Evolutionary conservation across 176 grass and related monocot genomes (phyloP), one percentile per base, ranked within the genome.

Genomic region (Ensete glaucum): DNA sequence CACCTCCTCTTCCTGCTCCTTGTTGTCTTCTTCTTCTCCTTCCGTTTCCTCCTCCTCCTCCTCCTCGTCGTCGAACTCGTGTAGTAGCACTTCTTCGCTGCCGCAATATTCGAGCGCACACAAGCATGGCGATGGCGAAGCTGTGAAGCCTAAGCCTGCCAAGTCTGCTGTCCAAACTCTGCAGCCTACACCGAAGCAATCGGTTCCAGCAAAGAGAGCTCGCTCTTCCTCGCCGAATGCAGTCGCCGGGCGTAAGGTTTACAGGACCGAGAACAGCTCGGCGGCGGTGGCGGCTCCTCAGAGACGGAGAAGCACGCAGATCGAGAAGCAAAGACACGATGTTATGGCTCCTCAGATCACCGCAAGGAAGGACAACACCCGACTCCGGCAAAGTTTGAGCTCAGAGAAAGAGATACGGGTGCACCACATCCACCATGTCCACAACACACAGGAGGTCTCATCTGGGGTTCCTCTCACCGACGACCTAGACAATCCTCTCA

Each of bases 401-500:
- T 14, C 21, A 16, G 51, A 48, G 17, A 24, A 70, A 48, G 17
- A 24, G 63, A 2, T 17, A 50, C 21, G 17, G 15, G 16, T 70
- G 48, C 67, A 11, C n/a, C 15, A 60, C 57, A 60, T 60, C 57
- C 57, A 20, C 34, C 67, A 25, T 51, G 15, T 70, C 16, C 34
- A 50, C 8, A 49, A 70, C 34, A 1, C 7, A 10, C 11, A 50
- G 6, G 17, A 11, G 17, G 43, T 11, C 43, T 20, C 43, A 17
- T 20, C 17, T 9, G 5, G 17, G 48, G 14, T 9, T 49, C 67
- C 67, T 70, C 43, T 70, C 48, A 9, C 48, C 11, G 67, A 70
- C 43, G 67, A 70, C 67, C 1, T 70, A 50, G 51, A 70, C 21
- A 70, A 70, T 51, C 67, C 67, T 22, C 43, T 70, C 9, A 51